Conservation (phyloP, 1,284 basidiomycete species). For the Trametes hirsuta region DNA sequence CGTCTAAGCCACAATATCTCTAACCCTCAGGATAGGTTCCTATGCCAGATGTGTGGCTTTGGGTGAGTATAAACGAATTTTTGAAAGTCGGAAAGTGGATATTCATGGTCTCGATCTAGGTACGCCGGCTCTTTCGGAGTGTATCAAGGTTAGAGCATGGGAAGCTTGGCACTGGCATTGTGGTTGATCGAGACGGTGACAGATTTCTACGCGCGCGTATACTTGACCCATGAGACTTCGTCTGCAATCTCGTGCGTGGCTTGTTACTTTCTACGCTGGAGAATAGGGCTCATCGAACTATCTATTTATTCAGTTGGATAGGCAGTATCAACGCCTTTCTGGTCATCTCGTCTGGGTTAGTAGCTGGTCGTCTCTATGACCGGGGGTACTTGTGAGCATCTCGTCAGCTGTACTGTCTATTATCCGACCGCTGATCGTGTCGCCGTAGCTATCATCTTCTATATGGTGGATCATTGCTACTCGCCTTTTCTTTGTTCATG, state of each 20-base stretch:
- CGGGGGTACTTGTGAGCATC: slow-evolving; percentile 28
- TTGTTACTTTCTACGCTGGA: slow-evolving; percentile 18
- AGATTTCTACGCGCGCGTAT: slow-evolving; percentile 23
- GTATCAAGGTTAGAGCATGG: slow-evolving; percentile 41
- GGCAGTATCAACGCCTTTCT: slow-evolving; percentile 43
- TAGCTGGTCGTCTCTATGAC: slow-evolving; percentile 36
- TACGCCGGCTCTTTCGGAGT: slow-evolving; percentile 48
- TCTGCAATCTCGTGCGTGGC: slow-evolving; percentile 38
- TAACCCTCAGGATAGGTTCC: slow-evolving; percentile 22
- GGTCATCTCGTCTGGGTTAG: slow-evolving; percentile 34
- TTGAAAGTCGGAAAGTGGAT: slow-evolving; percentile 27
- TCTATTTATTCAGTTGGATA: slow-evolving; percentile 43
- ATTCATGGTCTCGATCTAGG: slow-evolving; percentile 40
- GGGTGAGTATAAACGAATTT: slow-evolving; percentile 20
- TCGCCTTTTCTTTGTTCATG: slow-evolving; percentile 33
- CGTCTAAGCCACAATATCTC: slow-evolving; percentile 32
- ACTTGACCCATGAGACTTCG: slow-evolving; percentile 27
- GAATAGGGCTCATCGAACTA: background rate
- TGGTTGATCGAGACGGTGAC: background rate
- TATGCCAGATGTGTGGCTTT: slow-evolving; percentile 27
- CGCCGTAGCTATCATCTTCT: slow-evolving; percentile 15
- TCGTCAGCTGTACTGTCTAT: background rate
- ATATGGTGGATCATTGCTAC: slow-evolving; percentile 13
- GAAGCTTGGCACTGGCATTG: background rate
- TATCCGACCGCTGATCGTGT: background rate